Base-by-base conservation (phyloP, 169 alveolate species). In the Miamiensis avidus region DNA sequence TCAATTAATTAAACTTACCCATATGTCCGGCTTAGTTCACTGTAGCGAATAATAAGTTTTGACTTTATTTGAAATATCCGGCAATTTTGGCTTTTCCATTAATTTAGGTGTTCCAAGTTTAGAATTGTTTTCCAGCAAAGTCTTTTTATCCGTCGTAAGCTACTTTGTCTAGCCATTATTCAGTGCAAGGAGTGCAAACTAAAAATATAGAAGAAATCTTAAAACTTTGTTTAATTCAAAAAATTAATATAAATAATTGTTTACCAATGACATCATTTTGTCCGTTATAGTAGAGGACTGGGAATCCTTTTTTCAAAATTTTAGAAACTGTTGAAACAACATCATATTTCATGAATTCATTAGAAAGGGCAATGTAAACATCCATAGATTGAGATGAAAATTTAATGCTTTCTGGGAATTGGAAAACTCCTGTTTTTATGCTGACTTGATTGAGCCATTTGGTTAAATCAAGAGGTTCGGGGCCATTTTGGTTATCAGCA, bases 11-110 rank as follows among this genome's bases (percentile, higher is more conserved):
- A n/a, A n/a, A n/a, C 20, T 49, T 49, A 49, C 69, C 82, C 82
- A 85, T 74, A 20, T 85, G 89, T 0, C 89, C 89, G 27, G 89
- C 82, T 34, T 85, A 34, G 34, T 76, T 76, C 28, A 85, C 82
- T 32, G 64, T 49, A 29, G 26, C n/a, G 29, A 74, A 73, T 26
- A 49, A 31, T 27, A 86, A 77, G 69, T 79, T 85, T 15, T 72
- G 76, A 27, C 76, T 75, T 78, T 73, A 4, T 31, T 85, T 78
- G 16, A 32, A 25, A 34, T 75, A 72, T 1, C 89, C 86, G 25
- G 69, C 82, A 34, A 85, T 65, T 33, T 74, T 73, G 30, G 34
- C 65, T 0, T 82, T 64, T 33, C n/a, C 84, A 64, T 29, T 0
- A 20, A 28, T 65, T 29, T 0, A 11, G 76, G 31, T 34, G 28